Evolutionary conservation across 192 early-diverging fungal species (phyloP).

Genomic region (Backusella morwellensis): DNA sequence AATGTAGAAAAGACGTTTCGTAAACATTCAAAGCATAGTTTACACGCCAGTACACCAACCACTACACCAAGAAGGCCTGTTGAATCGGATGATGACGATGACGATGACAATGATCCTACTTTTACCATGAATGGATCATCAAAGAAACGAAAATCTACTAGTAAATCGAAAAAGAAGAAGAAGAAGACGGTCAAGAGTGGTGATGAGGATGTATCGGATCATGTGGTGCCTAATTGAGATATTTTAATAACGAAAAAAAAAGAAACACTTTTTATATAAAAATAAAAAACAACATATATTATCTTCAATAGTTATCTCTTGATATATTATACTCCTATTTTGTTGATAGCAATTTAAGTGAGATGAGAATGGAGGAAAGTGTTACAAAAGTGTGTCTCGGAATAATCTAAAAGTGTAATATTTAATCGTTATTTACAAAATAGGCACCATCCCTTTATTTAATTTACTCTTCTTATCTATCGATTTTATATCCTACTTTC

Average conservation of each 20-base stretch:
- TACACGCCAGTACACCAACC: neutral
- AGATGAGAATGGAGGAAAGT: no score
- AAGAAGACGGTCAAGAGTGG: neutral
- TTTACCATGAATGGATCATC: neutral
- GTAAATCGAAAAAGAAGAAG: neutral
- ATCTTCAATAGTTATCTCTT: no score
- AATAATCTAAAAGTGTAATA: neutral
- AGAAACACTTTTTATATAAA: no score
- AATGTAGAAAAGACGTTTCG: constrained; percentile 75
- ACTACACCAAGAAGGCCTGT: neutral
- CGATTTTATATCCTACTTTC: no score
- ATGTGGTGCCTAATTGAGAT: neutral
- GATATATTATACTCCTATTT: no score
- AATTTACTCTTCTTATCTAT: no score
- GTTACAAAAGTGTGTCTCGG: neutral
- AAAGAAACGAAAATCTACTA: neutral
- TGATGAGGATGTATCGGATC: neutral
- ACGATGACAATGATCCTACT: constrained; percentile 5
- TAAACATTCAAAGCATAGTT: constrained; percentile 62
- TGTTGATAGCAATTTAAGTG: no score
- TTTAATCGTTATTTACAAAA: no score
- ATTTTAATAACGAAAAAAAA: no score
- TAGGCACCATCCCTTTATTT: neutral
- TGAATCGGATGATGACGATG: neutral
- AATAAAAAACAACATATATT: no score